Evolutionary conservation across 2,329 filamentous ascomycete genomes (phyloP).

Genomic region (Fusarium multiceps): DNA sequence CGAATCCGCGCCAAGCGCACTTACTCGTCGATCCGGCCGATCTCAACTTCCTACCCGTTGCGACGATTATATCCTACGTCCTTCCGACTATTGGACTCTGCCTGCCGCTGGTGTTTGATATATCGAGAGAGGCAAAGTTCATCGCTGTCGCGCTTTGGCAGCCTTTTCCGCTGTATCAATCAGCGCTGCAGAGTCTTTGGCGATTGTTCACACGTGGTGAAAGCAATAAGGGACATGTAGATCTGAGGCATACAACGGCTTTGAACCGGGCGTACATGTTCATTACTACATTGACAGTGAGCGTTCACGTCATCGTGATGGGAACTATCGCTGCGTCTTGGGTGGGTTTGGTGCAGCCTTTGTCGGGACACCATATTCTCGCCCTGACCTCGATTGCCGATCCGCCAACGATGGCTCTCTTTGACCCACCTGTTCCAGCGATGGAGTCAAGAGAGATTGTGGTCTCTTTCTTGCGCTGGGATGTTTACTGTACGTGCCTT

Average conservation of each 20-base stretch:
- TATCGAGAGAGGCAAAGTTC: conserved; percentile 13
- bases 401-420: conserved; percentile 29
- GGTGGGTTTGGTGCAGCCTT: background rate
- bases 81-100: conserved; percentile 29
- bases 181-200: background rate
- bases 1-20: background rate
- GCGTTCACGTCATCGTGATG: conserved; percentile 20
- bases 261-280: conserved; percentile 23
- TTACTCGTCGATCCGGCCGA: conserved; percentile 29
- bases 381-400: conserved; percentile 23
- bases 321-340: conserved; percentile 15
- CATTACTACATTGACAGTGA: background rate
- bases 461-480: conserved; percentile 38
- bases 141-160: conserved; percentile 35
- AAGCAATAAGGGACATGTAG: background rate
- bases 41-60: conserved; percentile 21
- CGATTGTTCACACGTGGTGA: background rate
- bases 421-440: conserved; percentile 16
- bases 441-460: conserved; percentile 26
- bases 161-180: conserved; percentile 36
- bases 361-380: conserved; percentile 29
- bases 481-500: conserved; percentile 37
- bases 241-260: background rate
- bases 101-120: conserved; percentile 14
- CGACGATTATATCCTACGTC: conserved; percentile 32